Evolutionary conservation across 1,284 basidiomycete species (phyloP), one percentile per base, ranked within the genome.

Genomic region (Chondrostereum purpureum): DNA sequence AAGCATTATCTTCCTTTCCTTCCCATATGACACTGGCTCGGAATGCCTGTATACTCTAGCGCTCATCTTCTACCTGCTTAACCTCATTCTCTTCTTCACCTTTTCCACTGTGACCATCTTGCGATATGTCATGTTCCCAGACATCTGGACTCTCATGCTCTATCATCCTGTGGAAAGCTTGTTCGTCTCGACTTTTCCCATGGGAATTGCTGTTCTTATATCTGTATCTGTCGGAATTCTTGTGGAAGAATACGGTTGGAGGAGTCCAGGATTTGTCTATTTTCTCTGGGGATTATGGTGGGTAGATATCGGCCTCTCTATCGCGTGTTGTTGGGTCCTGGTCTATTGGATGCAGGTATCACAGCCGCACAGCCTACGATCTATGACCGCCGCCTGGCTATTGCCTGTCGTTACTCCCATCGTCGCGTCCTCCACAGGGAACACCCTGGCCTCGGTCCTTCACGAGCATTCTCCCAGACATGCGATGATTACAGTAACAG

Each of bases 271-370:
- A 0, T 85, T 88, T 58, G 63, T 81, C 0, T 78, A 74, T 44
- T 63, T 77, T 23, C 63, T 86, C 14, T 85, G 85, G 77, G 73
- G 58, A 1, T 56, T 87, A 8, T 91, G 88, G 88, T 90, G 86
- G 88, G 51, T 82, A 33, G 77, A 85, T 51, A 69, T 78, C 2
- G 61, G 69, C 1, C 53, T 85, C 16, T 78, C 85, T 1, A 56
- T 81, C 5, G 18, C 75, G 16, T 79, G 80, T 48, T 79, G 76
- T 51, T 78, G 84, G 59, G 78, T 80, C 6, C 67, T 83, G 48
- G 62, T 86, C 3, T 81, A 86, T 54, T 60, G 78, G 38, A 86
- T 88, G 80, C 82, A 45, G 34, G 74, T 65, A 18, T 43, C 46
- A 22, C 17, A 38, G 5, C 31, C 14, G 22, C 81, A 88, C 53